These are phyloP conservation scores for Trichomonascaceae sp. DNA, from an alignment of 1,139 yeast genomes.

Conservation along the genomic window DNA sequence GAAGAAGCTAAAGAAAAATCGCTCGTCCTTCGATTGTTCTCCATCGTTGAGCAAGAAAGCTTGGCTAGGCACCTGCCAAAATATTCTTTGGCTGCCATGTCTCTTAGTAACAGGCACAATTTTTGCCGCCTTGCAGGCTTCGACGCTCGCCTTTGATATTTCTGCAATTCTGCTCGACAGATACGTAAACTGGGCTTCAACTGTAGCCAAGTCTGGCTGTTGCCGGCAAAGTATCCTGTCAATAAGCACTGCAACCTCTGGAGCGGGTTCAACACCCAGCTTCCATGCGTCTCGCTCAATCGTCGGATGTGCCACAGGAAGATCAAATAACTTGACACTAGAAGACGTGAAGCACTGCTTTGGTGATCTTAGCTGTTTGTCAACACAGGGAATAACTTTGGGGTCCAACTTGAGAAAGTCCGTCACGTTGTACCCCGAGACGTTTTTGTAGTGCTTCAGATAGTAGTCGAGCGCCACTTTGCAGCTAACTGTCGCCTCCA, in stretches of 20 bases:
- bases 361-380: conserved; percentile 13
- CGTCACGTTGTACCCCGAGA: too few species aligned
- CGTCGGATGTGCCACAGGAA: conserved; percentile 19
- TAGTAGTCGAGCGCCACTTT: conserved; percentile 21
- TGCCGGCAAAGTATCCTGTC: conserved; percentile 14
- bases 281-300: conserved; percentile 19
- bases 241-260: conserved; percentile 16
- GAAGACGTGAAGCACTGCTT: conserved; percentile 17
- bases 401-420: conserved; percentile 3
- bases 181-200: conserved; percentile 20
- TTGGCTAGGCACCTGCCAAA: conserved; percentile 14
- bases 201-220: conserved; percentile 14
- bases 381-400: conserved; percentile 16
- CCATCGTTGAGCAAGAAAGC: conserved; percentile 13
- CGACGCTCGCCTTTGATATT: conserved; percentile 12
- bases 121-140: conserved; percentile 8
- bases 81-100: conserved; percentile 1
- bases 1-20: conserved; percentile 20
- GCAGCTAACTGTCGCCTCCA: conserved; percentile 7
- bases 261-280: conserved; percentile 22
- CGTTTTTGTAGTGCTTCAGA: too few species aligned
- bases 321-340: conserved; percentile 19
- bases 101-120: conserved; percentile 23
- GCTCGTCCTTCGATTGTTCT: conserved; percentile 8
- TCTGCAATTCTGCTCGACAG: conserved; percentile 18